These are phyloP conservation scores for Parathielavia hyrcaniae DNA, from an alignment of 495 filamentous ascomycete species.

Conservation along the genomic window DNA sequence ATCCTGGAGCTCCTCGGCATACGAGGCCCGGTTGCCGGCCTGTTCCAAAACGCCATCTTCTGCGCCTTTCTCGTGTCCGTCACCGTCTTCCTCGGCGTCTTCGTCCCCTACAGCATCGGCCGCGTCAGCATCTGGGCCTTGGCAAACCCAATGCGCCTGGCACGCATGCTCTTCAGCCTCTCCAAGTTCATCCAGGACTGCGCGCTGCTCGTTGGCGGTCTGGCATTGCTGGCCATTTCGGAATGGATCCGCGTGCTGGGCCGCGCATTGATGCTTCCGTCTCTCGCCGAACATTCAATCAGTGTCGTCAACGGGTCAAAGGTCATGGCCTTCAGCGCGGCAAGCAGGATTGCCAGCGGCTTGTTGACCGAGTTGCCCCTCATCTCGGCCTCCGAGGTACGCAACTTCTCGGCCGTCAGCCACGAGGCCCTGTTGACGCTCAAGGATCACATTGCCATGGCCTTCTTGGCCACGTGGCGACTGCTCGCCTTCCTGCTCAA, in stretches of 20 bases:
- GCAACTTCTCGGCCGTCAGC: conserved; percentile 45
- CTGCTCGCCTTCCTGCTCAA: conserved; percentile 30
- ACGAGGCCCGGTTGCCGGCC: conserved; percentile 81
- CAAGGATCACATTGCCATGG: conserved; percentile 32
- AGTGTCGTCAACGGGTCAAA: conserved; percentile 16
- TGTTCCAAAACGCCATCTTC: conserved; percentile 92
- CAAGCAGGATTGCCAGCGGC: conserved; percentile 35
- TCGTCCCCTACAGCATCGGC: conserved; percentile 85
- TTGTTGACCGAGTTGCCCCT: conserved; percentile 37
- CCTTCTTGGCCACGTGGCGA: conserved; percentile 22
- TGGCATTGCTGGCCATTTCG: conserved; percentile 24
- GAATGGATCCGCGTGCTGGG: conserved; percentile 13
- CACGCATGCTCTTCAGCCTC: conserved; percentile 59
- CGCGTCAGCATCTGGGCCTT: conserved; percentile 73
- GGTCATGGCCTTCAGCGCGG: conserved; percentile 24
- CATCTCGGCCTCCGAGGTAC: conserved; percentile 39
- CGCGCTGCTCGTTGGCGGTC: conserved; percentile 36
- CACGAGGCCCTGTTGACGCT: conserved; percentile 41
- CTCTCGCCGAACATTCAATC: conserved; percentile 15
- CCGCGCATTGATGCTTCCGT: conserved; percentile 20
- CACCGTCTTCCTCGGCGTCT: conserved; percentile 77
- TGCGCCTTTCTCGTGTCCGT: conserved; percentile 82
- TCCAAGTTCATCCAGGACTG: conserved; percentile 61
- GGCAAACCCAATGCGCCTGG: conserved; percentile 71
- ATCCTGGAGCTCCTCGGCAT: conserved; percentile 95